Evolutionary conservation across 2,329 filamentous ascomycete genomes (phyloP).

Genomic region (Plectosphaerella plurivora): DNA sequence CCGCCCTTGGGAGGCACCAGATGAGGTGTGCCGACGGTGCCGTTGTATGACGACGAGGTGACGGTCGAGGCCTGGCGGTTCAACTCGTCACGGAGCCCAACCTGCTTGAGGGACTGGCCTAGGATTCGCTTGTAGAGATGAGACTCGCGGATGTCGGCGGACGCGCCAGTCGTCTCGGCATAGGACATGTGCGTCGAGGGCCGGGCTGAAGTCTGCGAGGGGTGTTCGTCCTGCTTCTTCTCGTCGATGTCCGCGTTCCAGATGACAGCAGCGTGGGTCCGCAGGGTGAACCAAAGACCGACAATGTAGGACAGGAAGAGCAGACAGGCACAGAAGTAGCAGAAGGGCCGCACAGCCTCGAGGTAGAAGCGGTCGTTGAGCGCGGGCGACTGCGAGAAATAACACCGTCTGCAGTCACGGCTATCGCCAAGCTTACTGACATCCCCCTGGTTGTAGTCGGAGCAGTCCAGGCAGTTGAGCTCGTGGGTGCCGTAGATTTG

Average conservation of each 20-base stretch:
- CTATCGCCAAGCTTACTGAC: constrained; percentile 27
- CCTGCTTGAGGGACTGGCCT: constrained; percentile 82
- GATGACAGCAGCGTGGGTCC: constrained; percentile 94
- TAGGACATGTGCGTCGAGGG: constrained; percentile 31
- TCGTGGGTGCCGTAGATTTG: constrained; percentile 98
- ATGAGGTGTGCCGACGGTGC: constrained; percentile 54
- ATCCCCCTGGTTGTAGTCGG: constrained; percentile 38
- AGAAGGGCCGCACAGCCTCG: constrained; percentile 88
- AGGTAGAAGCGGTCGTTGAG: constrained; percentile 85
- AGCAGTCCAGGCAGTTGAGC: constrained; percentile 72
- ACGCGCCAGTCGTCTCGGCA: constrained; percentile 43
- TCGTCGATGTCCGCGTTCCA: constrained; percentile 85
- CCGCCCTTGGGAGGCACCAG: constrained; percentile 67
- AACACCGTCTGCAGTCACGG: constrained; percentile 86
- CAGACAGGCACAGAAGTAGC: constrained; percentile 78
- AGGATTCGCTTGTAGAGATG: constrained; percentile 91
- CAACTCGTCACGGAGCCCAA: constrained; percentile 58
- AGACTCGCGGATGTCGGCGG: constrained; percentile 72
- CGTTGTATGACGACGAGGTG: constrained; percentile 34
- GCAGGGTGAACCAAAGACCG: constrained; percentile 89
- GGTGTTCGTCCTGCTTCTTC: constrained; percentile 59
- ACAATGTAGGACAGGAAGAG: constrained; percentile 92
- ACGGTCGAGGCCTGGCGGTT: constrained; percentile 31
- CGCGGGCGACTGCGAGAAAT: constrained; percentile 83
- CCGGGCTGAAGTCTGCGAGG: constrained; percentile 22